Base-by-base conservation (phyloP, 2,329 filamentous ascomycete genomes). In the Ophiocordyceps robertsii region DNA sequence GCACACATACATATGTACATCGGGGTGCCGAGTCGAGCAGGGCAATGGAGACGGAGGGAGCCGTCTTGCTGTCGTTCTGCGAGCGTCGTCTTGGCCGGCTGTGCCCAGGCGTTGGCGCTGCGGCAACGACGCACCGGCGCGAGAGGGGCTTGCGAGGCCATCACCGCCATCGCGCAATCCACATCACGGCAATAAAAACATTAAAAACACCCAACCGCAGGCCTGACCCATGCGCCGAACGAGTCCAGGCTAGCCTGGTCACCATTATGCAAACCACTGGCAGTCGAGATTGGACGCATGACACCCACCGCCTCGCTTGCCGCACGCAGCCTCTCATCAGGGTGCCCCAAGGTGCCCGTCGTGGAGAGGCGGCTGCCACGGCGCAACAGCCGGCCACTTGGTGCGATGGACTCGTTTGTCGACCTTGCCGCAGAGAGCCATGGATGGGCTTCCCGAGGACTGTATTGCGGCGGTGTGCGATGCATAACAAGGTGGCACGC, bases 241-340 rank as follows among this genome's bases (percentile, higher is more conserved):
- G n/a, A 36, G 21, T 40, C 29, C 32, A 24, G 19, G 36, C 38
- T 43, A 44, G 32, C 19, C 37, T 41, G 42, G 35, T 17, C 33
- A 16, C 16, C n/a, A 36, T 40, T 24, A 35, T 40, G 39, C 39
- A 35, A 35, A 32, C 31, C 39, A 24, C 39, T 33, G 17, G 21
- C 19, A 19, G 40, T 46, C 42, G 33, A 38, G 30, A 38, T 40
- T 40, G 42, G 39, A 48, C 50, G 48, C 50, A 52, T 51, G 50
- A 49, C 49, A 49, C 45, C 39, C 40, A 29, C 39, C 29, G 7
- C 4, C 31, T 13, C n/a, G n/a, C n/a, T n/a, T n/a, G n/a, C n/a
- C n/a, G n/a, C n/a, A n/a, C n/a, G n/a, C n/a, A n/a, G n/a, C n/a
- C 19, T 19, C 19, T 19, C 19, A 19, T 19, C 19, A 19, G 19